Conservation (phyloP, 352 stramenopile species). For the Lagenidium giganteum region DNA sequence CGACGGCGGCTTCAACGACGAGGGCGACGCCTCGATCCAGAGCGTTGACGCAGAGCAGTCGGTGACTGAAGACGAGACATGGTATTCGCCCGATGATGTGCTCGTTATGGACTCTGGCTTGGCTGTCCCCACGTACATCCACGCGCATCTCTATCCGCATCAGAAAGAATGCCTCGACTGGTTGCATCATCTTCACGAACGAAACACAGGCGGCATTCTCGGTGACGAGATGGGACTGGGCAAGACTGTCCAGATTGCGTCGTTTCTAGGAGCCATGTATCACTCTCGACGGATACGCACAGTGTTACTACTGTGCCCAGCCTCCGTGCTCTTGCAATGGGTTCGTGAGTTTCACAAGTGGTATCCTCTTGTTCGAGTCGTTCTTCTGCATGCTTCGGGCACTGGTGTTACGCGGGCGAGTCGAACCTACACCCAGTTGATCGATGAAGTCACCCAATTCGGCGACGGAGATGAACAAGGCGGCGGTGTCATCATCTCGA, state of each 20-base stretch:
- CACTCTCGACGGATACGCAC: conserved; percentile 43
- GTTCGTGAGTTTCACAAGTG: conserved; percentile 93
- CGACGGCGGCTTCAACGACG: conserved; percentile 32
- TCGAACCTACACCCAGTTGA: conserved; percentile 45
- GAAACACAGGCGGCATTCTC: conserved; percentile 96
- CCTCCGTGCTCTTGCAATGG: conserved; percentile 95
- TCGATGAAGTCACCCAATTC: conserved; percentile 47
- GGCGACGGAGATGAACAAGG: conserved; percentile 6
- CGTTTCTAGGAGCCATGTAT: conserved; percentile 80
- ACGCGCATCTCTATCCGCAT: conserved; percentile 89
- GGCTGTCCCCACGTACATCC: conserved; percentile 60
- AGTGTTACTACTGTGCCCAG: conserved; percentile 92
- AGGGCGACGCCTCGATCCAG: conserved; percentile 3
- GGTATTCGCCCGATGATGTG: conserved; percentile 44
- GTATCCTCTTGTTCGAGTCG: conserved; percentile 83
- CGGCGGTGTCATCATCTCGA: conserved; percentile 93
- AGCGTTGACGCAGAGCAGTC: conserved; percentile 2
- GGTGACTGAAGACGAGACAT: background rate
- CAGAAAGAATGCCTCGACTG: conserved; percentile 94
- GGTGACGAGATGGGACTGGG: conserved; percentile 95
- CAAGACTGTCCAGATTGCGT: conserved; percentile 94
- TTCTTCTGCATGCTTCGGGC: conserved; percentile 88
- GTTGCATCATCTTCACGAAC: conserved; percentile 95
- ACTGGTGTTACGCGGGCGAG: conserved; percentile 38
- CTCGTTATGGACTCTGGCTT: conserved; percentile 62